These are phyloP conservation scores for Psilocybe subaeruginosa DNA, from an alignment of 768 basidiomycete genomes.

Conservation along the genomic window DNA sequence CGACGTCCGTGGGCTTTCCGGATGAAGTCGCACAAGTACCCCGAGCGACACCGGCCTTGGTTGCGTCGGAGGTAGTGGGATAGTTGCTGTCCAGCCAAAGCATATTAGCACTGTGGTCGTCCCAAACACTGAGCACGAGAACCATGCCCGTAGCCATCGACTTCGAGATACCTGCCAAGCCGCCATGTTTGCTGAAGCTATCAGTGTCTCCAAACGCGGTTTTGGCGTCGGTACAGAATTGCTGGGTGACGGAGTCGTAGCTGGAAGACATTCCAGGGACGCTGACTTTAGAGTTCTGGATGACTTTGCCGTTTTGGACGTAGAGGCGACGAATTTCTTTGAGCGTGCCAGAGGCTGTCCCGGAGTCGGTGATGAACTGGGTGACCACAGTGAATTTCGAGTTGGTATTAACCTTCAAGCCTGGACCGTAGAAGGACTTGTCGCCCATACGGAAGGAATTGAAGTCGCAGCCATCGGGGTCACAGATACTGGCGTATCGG, in stretches of 20 bases:
- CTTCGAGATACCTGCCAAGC: constrained; percentile 33
- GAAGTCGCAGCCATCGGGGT: constrained; percentile 64
- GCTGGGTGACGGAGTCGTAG: constrained; percentile 49
- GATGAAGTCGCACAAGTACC: constrained; percentile 50
- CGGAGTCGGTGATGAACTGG: constrained; percentile 54
- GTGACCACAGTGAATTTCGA: constrained; percentile 58
- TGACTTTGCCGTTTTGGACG: constrained; percentile 55
- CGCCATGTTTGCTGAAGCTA: constrained; percentile 43
- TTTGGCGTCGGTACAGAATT: constrained; percentile 49
- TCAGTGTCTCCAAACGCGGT: constrained; percentile 45
- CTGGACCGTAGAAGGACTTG: constrained; percentile 48
- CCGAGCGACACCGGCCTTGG: constrained; percentile 45
- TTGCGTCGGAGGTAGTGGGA: constrained; percentile 36
- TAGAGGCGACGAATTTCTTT: constrained; percentile 58
- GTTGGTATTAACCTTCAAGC: constrained; percentile 32
- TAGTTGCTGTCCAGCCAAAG: constrained; percentile 60
- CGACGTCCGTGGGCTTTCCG: constrained; percentile 47
- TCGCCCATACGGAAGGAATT: constrained; percentile 62
- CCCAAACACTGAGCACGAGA: constrained; percentile 54
- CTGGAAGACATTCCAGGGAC: constrained; percentile 40
- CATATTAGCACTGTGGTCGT: constrained; percentile 58
- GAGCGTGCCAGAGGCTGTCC: constrained; percentile 48
- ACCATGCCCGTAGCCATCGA: constrained; percentile 45
- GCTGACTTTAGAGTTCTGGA: constrained; percentile 51
- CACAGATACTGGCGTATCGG: constrained; percentile 50